Conservation (phyloP, 2,329 filamentous ascomycete genomes). For the Fusarium sp. region DNA sequence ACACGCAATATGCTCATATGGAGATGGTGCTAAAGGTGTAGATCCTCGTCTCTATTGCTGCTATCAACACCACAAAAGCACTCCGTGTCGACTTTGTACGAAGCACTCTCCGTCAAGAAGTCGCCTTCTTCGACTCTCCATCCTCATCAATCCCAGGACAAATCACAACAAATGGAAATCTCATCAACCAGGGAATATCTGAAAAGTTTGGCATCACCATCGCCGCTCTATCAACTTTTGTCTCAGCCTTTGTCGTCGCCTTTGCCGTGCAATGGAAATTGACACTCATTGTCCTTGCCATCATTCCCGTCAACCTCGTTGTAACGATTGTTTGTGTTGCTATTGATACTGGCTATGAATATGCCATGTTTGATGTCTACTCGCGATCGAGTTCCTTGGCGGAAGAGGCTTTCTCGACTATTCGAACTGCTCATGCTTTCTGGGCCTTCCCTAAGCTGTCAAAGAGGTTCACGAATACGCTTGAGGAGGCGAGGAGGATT, state of each 20-base stretch:
- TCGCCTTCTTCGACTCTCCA: constrained; percentile 64
- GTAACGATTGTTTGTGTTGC: constrained; percentile 52
- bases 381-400: constrained; percentile 56
- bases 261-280: constrained; percentile 56
- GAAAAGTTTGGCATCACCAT: constrained; percentile 58
- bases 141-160: constrained; percentile 57
- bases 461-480: constrained; percentile 53
- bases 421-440: constrained; percentile 62
- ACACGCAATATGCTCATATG: not conserved
- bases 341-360: constrained; percentile 56
- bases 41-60: constrained; percentile 51
- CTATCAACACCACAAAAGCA: constrained; percentile 51
- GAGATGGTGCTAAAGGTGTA: constrained; percentile 5
- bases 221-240: constrained; percentile 53
- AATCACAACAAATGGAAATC: constrained; percentile 60
- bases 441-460: constrained; percentile 58
- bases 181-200: constrained; percentile 57
- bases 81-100: constrained; percentile 53
- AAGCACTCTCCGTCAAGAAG: constrained; percentile 60
- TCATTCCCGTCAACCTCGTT: constrained; percentile 57
- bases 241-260: constrained; percentile 54
- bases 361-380: constrained; percentile 56
- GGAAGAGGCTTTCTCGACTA: constrained; percentile 60
- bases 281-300: constrained; percentile 56
- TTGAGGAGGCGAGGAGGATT: constrained; percentile 52